Base-by-base conservation (phyloP, 768 basidiomycete genomes). In the Boletus patriciae region DNA sequence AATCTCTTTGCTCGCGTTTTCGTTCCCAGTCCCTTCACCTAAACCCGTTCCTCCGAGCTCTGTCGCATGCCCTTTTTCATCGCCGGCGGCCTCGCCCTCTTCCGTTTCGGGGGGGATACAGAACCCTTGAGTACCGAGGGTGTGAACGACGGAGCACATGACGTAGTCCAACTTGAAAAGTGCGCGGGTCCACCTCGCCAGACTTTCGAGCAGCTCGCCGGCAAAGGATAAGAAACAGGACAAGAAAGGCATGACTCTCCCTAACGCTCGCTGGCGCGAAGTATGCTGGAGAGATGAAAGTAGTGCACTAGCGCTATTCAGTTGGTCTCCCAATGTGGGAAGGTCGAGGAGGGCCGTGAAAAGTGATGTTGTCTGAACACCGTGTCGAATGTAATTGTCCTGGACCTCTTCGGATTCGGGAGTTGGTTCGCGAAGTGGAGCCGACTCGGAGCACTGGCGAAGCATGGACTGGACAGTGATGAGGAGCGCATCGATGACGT, bases 1-100 rank as follows among this genome's bases (percentile, higher is more conserved):
- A 51, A 98, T 94, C 67, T 98, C 91, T 65, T 94, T 88, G 77
- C 91, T 94, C 54, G 94, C 88, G 65, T 98, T 89, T 69, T 96
- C 83, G 31, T 78, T 76, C 0, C 97, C 97, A 3, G 81, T 77
- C 2, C 97, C 97, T 62, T 90, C 85, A 3, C 97, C 97, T 50
- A 99, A 74, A 4, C 97, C 97, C 3, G 89, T 83, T 6, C 96
- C 96, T 36, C 80, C 90, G 7, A 78, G 77, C 23, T 76, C 74
- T n/a, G 79, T 77, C 10, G 75, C 70, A 3, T 67, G 60, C 9
- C 68, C 68, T 2, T 60, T 61, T 16, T 78, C 76, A 19, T 78
- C 83, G 4, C 80, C 81, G 3, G 72, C 78, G 2, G 74, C 82
- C 5, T 75, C 73, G 13, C 76, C 78, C 18, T 74, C 75, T 37